These are phyloP conservation scores for Priceomyces fermenticarens DNA, from an alignment of 805 yeast genomes.

Conservation along the genomic window DNA sequence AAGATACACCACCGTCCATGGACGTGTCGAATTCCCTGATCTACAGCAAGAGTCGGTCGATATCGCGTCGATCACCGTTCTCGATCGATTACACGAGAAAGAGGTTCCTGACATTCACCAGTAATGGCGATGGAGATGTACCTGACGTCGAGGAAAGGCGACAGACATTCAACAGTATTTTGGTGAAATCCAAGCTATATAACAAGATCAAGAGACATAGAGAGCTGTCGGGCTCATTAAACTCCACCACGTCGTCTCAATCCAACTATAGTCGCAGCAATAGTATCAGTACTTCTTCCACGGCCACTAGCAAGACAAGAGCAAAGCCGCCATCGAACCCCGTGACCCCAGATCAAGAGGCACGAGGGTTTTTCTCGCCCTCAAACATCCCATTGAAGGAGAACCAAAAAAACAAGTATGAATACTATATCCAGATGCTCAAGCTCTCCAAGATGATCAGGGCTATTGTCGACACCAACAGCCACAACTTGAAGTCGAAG, in stretches of 20 bases:
- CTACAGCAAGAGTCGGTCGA: background rate
- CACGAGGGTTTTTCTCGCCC: slow-evolving; percentile 6
- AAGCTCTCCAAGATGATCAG: slow-evolving; percentile 12
- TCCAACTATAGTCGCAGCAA: slow-evolving; percentile 19
- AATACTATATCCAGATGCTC: slow-evolving; percentile 31
- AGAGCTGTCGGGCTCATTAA: slow-evolving; percentile 30
- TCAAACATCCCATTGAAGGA: slow-evolving; percentile 20
- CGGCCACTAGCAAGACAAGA: slow-evolving; percentile 17
- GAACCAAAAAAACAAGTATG: slow-evolving; percentile 29
- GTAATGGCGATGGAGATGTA: slow-evolving; percentile 1
- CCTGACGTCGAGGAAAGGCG: slow-evolving; percentile 16
- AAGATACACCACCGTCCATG: background rate
- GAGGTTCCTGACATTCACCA: slow-evolving; percentile 17
- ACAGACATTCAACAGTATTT: slow-evolving; percentile 18
- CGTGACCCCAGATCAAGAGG: background rate
- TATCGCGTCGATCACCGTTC: background rate
- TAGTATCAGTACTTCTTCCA: slow-evolving; percentile 19
- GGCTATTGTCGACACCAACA: slow-evolving; percentile 9
- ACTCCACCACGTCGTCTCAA: slow-evolving; percentile 17
- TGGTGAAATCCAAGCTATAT: slow-evolving; percentile 35
- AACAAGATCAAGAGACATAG: slow-evolving; percentile 34
- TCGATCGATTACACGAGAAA: slow-evolving; percentile 10
- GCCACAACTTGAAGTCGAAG: slow-evolving; percentile 13
- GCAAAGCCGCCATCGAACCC: slow-evolving; percentile 12
- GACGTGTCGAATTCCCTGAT: slow-evolving; percentile 1